Conservation (phyloP, 106 monocot genomes). For the Dioscorea alata region DNA sequence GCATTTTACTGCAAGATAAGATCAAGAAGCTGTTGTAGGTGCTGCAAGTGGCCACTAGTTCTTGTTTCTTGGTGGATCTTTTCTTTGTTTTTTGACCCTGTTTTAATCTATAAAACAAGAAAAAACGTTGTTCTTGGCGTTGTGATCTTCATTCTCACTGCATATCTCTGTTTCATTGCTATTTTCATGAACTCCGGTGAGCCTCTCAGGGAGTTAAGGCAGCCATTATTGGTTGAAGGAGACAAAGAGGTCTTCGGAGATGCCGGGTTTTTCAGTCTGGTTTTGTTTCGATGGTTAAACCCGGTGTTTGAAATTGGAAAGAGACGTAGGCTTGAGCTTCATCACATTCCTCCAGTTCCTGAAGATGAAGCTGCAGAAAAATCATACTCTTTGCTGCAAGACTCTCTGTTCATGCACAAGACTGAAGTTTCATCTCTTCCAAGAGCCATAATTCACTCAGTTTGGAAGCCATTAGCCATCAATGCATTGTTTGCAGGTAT, state of each 20-base stretch:
- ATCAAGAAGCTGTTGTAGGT: neutral
- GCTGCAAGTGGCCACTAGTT: constrained; percentile 36
- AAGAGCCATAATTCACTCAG: constrained; percentile 32
- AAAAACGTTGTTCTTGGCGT: constrained; percentile 5
- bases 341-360: constrained; percentile 53
- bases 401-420: constrained; percentile 34
- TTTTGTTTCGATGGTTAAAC: constrained; percentile 76
- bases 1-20: constrained; percentile 22
- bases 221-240: constrained; percentile 31
- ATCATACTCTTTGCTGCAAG: constrained; percentile 31
- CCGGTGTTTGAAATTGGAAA: constrained; percentile 58
- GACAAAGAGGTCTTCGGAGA: constrained; percentile 14
- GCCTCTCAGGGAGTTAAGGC: constrained; percentile 8
- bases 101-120: constrained; percentile 11
- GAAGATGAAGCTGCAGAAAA: constrained; percentile 46
- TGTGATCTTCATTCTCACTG: constrained; percentile 15
- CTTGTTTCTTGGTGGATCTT: constrained; percentile 52
- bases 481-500: constrained; percentile 71
- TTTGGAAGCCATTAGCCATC: constrained; percentile 47
- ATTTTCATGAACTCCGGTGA: constrained; percentile 1
- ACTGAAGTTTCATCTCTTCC: constrained; percentile 18
- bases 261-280: constrained; percentile 59
- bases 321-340: constrained; percentile 46
- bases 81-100: constrained; percentile 22
- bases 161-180: constrained; percentile 23